Evolutionary conservation across 2,329 filamentous ascomycete genomes (phyloP), one percentile per base, ranked within the genome.

Genomic region (Diplodia mutila): DNA sequence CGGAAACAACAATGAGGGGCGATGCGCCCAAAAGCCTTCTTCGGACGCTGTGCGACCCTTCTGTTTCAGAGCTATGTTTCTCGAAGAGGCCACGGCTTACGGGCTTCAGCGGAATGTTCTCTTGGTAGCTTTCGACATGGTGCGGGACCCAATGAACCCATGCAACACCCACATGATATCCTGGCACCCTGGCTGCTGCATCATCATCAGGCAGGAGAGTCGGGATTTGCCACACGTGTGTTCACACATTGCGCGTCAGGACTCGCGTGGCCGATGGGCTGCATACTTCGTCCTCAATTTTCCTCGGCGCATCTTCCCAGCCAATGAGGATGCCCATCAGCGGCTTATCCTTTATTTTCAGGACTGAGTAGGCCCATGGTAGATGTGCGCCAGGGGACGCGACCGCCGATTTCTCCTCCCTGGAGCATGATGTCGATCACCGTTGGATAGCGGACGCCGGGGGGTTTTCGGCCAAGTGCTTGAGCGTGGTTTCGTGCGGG

Each of bases 381-480:
- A 16, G 14, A 46, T 51, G 42, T 37, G 46, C 21, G 29, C 46
- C 46, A 51, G 29, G 59, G 59, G 29, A 34, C 11, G 59, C 42
- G 59, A 37, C 59, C 46, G 59, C 59, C 59, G 59, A 18, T 27
- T 63, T 27, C 46, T 61, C 57, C 57, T 51, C 39, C 59, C 29
- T 48, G 59, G 29, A 51, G 46, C 59, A 63, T 63, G 59, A 63
- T 51, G 59, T 32, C 42, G 59, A 63, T 63, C 59, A 37, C 59
- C 59, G 59, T 51, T 63, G 27, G 57, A 16, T 21, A 34, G 27
- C 46, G 25, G 42, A 18, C 25, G 42, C 23, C 42, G 42, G 57
- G 57, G 57, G 57, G 21, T 14, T 29, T 39, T 46, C 42, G 25
- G 34, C n/a, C 59, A 51, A 39, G 59, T 46, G 34, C 34, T 14